Evolutionary conservation across 441 rosid species (phyloP).

Genomic region (Cnidoscolus chayamansa): DNA sequence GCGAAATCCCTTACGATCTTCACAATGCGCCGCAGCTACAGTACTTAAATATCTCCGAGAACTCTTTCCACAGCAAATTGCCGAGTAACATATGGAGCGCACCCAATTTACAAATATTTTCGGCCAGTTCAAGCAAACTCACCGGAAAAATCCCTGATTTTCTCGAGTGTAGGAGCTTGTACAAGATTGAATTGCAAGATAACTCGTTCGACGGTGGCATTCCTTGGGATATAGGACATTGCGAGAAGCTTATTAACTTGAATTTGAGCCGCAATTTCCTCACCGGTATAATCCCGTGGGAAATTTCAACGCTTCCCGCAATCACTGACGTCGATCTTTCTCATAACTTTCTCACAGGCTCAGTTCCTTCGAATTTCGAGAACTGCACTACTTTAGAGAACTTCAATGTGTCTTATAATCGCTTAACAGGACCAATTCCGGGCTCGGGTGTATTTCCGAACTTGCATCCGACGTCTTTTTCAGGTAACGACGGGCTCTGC

Average conservation of each 20-base stretch:
- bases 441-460: constrained; percentile 54
- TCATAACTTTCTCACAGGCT: constrained; percentile 61
- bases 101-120: constrained; percentile 59
- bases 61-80: constrained; percentile 44
- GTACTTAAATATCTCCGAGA: constrained; percentile 67
- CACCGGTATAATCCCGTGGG: constrained; percentile 81
- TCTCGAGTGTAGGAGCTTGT: constrained; percentile 57
- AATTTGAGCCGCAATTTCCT: constrained; percentile 68
- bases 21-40: constrained; percentile 55
- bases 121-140: constrained; percentile 55
- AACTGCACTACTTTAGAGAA: constrained; percentile 69
- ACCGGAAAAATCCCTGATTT: constrained; percentile 67
- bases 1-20: constrained; percentile 63
- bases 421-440: constrained; percentile 73
- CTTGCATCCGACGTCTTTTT: constrained; percentile 76
- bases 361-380: constrained; percentile 75
- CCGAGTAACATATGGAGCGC: constrained; percentile 66
- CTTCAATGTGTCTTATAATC: constrained; percentile 78
- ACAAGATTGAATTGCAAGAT: constrained; percentile 71
- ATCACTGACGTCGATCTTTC: constrained; percentile 81
- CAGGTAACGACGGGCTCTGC: constrained; percentile 73
- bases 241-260: constrained; percentile 68
- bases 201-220: constrained; percentile 65
- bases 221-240: constrained; percentile 78
- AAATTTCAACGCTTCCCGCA: constrained; percentile 65